phyloP scores from a whole-genome alignment of 2,329 filamentous ascomycete species.

The Botrytis deweyae region DNA sequence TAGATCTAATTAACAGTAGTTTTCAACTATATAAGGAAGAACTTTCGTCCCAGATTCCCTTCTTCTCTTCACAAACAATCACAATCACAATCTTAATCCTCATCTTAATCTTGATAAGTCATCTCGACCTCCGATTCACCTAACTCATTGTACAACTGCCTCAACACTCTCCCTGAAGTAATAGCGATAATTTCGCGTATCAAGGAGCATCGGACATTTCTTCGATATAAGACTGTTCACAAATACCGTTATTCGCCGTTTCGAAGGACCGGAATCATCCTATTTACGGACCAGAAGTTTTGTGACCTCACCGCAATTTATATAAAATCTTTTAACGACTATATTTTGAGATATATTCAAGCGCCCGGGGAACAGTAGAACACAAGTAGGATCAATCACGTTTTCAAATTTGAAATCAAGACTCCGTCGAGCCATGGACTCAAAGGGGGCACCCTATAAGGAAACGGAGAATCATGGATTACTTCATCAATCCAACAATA shows the following conservation, averaged over 20 bases:
- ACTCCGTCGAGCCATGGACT: not conserved
- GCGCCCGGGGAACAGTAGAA: not conserved
- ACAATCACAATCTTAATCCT: not conserved
- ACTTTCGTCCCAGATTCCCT: not conserved
- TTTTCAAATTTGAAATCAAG: not conserved
- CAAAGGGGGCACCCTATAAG: no score
- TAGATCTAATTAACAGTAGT: accelerated
- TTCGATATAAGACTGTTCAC: not conserved
- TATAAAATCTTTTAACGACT: not conserved
- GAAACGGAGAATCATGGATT: not conserved
- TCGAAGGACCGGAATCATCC: not conserved
- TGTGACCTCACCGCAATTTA: not conserved
- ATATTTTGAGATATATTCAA: not conserved
- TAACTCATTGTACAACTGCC: no score
- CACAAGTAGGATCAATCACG: not conserved
- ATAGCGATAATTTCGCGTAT: no score
- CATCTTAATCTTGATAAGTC: not conserved
- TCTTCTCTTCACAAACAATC: not conserved
- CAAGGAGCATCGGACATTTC: not conserved
- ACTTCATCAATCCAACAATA: no score
- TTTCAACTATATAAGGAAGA: not conserved
- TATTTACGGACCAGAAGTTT: not conserved
- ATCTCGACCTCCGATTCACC: not conserved
- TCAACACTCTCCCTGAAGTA: no score
- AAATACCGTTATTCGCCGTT: not conserved